Conservation (phyloP, 2,329 filamentous ascomycete species). For the Xylariaceae sp. region DNA sequence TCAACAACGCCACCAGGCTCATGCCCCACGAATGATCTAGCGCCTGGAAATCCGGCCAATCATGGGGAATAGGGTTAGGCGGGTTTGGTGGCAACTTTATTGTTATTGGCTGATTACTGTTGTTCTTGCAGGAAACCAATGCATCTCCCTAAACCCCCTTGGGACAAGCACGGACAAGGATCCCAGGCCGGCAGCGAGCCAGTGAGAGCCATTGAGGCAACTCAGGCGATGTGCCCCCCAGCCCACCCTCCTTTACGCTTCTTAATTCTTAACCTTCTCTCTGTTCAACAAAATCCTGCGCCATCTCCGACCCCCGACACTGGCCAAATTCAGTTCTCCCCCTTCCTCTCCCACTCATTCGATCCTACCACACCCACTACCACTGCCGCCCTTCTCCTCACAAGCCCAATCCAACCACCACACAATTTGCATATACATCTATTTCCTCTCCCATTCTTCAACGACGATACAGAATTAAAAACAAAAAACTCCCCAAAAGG, state of each 20-base stretch:
- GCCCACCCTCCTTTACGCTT: conserved; percentile 25
- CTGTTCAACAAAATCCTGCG: conserved; percentile 35
- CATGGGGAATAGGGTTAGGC: neutral
- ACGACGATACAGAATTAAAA: conserved; percentile 24
- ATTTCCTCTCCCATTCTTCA: conserved; percentile 9
- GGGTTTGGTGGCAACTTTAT: conserved; percentile 23
- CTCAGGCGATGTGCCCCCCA: conserved; percentile 22
- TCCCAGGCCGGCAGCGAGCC: neutral
- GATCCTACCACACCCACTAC: conserved; percentile 32
- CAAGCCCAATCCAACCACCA: conserved; percentile 8
- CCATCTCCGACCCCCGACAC: conserved; percentile 28
- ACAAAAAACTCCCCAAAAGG: conserved; percentile 14
- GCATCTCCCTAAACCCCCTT: conserved; percentile 22
- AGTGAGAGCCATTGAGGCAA: conserved; percentile 26
- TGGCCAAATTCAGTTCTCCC: conserved; percentile 25
- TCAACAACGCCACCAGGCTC: conserved; percentile 31
- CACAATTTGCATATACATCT: conserved; percentile 25
- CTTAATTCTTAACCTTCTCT: conserved; percentile 18
- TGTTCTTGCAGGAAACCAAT: conserved; percentile 21
- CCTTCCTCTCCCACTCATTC: conserved; percentile 31
- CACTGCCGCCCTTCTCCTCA: too few relatives aligned
- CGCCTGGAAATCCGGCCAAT: conserved; percentile 27
- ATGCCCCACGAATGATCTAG: conserved; percentile 27
- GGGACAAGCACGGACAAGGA: conserved; percentile 16
- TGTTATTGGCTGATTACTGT: conserved; percentile 23